Evolutionary conservation across 2,329 filamentous ascomycete genomes (phyloP).

Genomic region (Diaporthe citri): DNA sequence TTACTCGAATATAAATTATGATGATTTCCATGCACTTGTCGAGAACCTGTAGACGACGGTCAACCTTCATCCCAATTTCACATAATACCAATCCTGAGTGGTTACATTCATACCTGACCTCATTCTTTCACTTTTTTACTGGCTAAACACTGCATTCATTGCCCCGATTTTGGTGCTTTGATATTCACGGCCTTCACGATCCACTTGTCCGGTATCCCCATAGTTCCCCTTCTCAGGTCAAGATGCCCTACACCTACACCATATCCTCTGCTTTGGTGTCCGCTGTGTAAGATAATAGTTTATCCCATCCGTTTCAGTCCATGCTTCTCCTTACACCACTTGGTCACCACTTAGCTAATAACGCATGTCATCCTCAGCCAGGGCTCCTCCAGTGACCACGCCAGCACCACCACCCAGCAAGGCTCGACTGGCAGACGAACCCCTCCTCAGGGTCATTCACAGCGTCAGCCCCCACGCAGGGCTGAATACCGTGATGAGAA

Average conservation of each 20-base stretch:
- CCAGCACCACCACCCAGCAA: neutral
- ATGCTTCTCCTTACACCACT: too few species aligned
- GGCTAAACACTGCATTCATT: too few species aligned
- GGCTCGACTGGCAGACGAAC: neutral
- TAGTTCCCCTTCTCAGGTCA: neutral
- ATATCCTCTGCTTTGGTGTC: neutral
- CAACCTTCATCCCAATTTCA: too few species aligned
- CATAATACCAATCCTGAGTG: too few species aligned
- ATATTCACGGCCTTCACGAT: neutral
- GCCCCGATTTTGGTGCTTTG: too few species aligned
- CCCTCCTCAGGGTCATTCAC: neutral
- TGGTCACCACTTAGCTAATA: neutral
- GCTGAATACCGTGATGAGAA: neutral
- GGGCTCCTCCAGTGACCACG: neutral
- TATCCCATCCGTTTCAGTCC: neutral
- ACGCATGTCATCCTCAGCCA: neutral
- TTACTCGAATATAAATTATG: too few species aligned
- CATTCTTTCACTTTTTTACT: too few species aligned
- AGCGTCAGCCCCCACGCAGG: neutral
- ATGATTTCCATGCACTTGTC: too few species aligned
- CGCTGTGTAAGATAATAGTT: neutral
- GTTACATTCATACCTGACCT: too few species aligned
- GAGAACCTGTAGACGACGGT: too few species aligned
- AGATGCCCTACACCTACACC: neutral
- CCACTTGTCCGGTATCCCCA: neutral